A percentile compares a stretch with the other conserved stretches of the same genome.
phyloP scores from a whole-genome alignment of 805 yeast species.

The Starmerella cellae region DNA sequence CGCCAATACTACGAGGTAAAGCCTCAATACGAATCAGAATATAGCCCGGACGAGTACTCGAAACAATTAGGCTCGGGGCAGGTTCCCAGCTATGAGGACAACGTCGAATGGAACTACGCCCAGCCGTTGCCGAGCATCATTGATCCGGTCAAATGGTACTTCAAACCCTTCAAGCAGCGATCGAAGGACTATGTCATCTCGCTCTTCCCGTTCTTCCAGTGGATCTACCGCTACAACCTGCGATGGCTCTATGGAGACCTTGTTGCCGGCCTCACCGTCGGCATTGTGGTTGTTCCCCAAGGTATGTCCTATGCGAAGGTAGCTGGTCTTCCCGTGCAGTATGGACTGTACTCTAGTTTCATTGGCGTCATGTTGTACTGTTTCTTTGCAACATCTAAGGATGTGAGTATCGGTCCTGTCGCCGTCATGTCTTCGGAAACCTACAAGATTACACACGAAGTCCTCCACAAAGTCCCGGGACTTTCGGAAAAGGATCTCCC shows the following conservation, averaged over 20 bases:
- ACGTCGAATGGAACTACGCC: conserved; percentile 11
- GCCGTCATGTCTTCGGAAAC: conserved; percentile 89
- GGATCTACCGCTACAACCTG: conserved; percentile 74
- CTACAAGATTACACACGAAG: conserved; percentile 58
- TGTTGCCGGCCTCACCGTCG: conserved; percentile 87
- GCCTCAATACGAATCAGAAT: too few species aligned
- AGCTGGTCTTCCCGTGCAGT: conserved; percentile 70
- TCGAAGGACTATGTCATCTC: conserved; percentile 42
- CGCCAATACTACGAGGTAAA: too few species aligned
- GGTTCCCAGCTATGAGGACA: neutral
- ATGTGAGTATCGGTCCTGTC: conserved; percentile 91
- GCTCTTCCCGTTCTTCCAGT: conserved; percentile 64
- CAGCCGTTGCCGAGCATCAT: conserved; percentile 13
- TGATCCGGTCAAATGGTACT: conserved; percentile 16
- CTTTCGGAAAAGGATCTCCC: conserved; percentile 39
- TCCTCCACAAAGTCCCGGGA: conserved; percentile 37
- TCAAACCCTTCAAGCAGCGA: conserved; percentile 7
- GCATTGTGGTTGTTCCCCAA: conserved; percentile 86
- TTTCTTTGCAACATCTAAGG: conserved; percentile 87
- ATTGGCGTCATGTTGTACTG: conserved; percentile 83
- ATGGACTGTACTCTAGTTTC: conserved; percentile 82
- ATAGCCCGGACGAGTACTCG: too few species aligned
- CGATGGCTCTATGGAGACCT: conserved; percentile 72
- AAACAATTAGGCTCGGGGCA: too few species aligned
- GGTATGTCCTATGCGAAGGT: conserved; percentile 88